A percentile compares a stretch with the other conserved stretches of the same genome.
These are phyloP conservation scores for Malassezia yamatoensis DNA, from an alignment of 1,284 basidiomycete genomes.

Conservation along the genomic window DNA sequence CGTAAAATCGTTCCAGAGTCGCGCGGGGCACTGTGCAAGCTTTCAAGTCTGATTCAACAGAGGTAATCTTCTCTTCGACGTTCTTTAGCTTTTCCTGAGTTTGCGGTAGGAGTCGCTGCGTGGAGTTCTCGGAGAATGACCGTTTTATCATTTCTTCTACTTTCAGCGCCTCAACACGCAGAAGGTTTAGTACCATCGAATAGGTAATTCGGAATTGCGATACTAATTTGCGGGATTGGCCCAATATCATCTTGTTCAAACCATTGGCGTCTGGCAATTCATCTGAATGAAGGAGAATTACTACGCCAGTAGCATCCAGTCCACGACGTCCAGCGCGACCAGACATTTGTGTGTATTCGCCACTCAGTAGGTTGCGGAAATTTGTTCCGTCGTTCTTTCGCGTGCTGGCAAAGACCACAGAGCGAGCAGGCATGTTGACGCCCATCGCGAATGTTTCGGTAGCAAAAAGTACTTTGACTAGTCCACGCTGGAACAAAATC, in stretches of 20 bases:
- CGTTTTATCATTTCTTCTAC: slow-evolving; percentile 99
- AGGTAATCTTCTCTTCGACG: slow-evolving; percentile 65
- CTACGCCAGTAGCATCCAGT: slow-evolving; percentile 86
- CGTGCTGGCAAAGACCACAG: slow-evolving; percentile 88
- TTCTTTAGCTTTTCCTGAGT: slow-evolving; percentile 75
- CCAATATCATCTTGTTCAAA: slow-evolving; percentile 82
- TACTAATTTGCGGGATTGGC: slow-evolving; percentile 76
- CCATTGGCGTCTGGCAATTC: slow-evolving; percentile 59
- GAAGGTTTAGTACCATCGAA: slow-evolving; percentile 96
- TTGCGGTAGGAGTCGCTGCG: slow-evolving; percentile 81
- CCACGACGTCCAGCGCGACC: slow-evolving; percentile 93
- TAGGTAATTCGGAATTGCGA: slow-evolving; percentile 97
- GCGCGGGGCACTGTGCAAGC: slow-evolving; percentile 23
- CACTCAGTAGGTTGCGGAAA: slow-evolving; percentile 63
- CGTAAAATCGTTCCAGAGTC: slow-evolving; percentile 69
- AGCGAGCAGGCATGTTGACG: slow-evolving; percentile 98
- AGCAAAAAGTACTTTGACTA: slow-evolving; percentile 94
- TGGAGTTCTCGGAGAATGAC: slow-evolving; percentile 94
- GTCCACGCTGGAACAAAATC: slow-evolving; percentile 83
- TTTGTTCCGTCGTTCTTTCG: slow-evolving; percentile 89
- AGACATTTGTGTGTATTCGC: slow-evolving; percentile 91
- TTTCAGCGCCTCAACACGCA: slow-evolving; percentile 86
- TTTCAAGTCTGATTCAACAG: slow-evolving; percentile 50
- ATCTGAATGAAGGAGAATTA: slow-evolving; percentile 70
- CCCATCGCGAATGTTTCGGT: slow-evolving; percentile 98